These are phyloP conservation scores for Candida incommunis DNA, from an alignment of 805 yeast genomes.

Conservation along the genomic window DNA sequence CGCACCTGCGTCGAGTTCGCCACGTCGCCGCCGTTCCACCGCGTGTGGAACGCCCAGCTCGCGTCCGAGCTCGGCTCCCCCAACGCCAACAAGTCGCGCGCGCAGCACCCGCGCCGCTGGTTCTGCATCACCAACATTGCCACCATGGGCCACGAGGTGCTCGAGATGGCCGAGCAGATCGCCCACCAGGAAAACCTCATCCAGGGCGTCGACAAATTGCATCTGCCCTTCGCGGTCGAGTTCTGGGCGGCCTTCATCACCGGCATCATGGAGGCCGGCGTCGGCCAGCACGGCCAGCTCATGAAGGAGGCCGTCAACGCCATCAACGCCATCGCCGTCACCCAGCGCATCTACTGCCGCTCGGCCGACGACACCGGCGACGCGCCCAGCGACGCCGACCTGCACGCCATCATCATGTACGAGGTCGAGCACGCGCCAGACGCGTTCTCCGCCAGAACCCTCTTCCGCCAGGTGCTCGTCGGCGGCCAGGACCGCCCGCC, in stretches of 20 bases:
- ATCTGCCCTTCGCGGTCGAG: constrained; percentile 23
- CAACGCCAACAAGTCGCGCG: not conserved
- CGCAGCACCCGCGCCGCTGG: constrained; percentile 13
- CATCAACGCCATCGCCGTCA: constrained; percentile 20
- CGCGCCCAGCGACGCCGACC: constrained; percentile 4
- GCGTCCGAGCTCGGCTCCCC: constrained; percentile 2
- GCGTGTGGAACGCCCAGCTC: constrained; percentile 2
- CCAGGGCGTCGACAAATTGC: constrained; percentile 18
- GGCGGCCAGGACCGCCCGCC: not conserved
- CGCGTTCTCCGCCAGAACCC: constrained; percentile 21
- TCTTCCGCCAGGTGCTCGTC: constrained; percentile 18
- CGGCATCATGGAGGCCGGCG: constrained; percentile 13
- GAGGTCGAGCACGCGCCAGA: constrained; percentile 23
- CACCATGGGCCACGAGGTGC: constrained; percentile 19
- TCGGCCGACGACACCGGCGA: constrained; percentile 7
- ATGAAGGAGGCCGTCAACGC: constrained; percentile 16
- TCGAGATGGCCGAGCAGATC: constrained; percentile 15
- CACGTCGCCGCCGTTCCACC: not conserved
- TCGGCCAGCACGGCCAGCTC: constrained; percentile 7
- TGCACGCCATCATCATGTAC: constrained; percentile 20
- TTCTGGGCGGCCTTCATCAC: constrained; percentile 25
- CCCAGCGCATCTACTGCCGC: constrained; percentile 17
- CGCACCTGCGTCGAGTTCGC: constrained; percentile 1
- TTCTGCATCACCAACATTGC: constrained; percentile 19
- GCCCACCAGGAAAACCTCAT: constrained; percentile 10